These are phyloP conservation scores for Sugiyamaella novakii DNA, from an alignment of 1,139 yeast species.

Conservation along the genomic window DNA sequence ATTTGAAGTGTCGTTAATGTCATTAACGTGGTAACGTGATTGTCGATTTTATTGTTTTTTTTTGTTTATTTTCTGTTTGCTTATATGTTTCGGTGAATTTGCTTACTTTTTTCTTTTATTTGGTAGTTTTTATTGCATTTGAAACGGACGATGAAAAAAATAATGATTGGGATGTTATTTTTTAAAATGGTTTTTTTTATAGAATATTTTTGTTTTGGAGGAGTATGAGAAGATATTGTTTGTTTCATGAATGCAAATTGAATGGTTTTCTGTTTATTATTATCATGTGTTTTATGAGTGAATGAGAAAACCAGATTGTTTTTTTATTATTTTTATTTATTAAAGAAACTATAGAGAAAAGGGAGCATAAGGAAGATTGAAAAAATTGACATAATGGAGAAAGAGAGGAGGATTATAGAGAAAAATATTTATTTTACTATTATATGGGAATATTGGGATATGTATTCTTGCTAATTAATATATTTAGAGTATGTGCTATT, in stretches of 20 bases:
- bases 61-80: constrained; percentile 24
- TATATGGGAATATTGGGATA: constrained; percentile 23
- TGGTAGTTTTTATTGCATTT: constrained; percentile 23
- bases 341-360: constrained; percentile 20
- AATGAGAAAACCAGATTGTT: constrained; percentile 27
- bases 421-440: constrained; percentile 17
- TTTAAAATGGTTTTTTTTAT: constrained; percentile 11
- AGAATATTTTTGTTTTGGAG: too few relatives aligned
- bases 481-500: neutral
- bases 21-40: neutral
- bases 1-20: constrained; percentile 18
- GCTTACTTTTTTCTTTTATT: constrained; percentile 25
- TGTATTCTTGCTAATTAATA: constrained; percentile 16
- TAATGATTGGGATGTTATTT: constrained; percentile 1
- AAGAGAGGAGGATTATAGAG: constrained; percentile 24
- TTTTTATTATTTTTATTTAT: constrained; percentile 21
- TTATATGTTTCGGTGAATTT: too few relatives aligned
- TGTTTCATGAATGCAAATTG: constrained; percentile 17
- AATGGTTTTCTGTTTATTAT: constrained; percentile 9
- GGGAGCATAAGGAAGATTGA: constrained; percentile 18
- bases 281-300: constrained; percentile 15
- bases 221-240: too few relatives aligned
- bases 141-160: constrained; percentile 13
- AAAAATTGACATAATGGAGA: constrained; percentile 21
- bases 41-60: constrained; percentile 18